These are phyloP conservation scores for Mycena epipterygia DNA, from an alignment of 768 basidiomycete genomes.

Conservation along the genomic window DNA sequence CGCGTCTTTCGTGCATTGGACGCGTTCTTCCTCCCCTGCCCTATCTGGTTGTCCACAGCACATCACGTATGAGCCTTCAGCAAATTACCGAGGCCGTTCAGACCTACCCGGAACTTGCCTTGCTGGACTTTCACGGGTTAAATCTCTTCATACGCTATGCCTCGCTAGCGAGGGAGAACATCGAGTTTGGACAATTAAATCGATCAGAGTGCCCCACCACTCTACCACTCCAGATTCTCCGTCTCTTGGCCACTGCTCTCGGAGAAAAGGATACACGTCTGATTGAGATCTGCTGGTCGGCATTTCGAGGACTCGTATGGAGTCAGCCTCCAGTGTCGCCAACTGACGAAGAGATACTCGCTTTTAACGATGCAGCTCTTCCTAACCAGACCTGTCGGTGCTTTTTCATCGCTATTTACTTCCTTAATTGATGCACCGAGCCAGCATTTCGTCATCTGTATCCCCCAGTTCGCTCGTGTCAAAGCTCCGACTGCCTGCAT, in stretches of 20 bases:
- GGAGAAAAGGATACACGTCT: slow-evolving; percentile 9
- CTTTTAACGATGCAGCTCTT: slow-evolving; percentile 3
- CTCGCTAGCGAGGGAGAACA: background rate
- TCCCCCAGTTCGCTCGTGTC: slow-evolving; percentile 7
- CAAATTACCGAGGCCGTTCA: background rate
- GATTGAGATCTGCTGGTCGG: slow-evolving; percentile 5
- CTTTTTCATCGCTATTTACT: background rate
- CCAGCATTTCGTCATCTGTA: slow-evolving; percentile 10
- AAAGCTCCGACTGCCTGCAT: background rate
- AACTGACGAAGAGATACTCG: slow-evolving; percentile 4
- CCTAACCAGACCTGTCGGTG: background rate
- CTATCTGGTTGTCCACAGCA: background rate
- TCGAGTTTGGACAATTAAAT: background rate
- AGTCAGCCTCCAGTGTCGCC: background rate
- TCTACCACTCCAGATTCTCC: background rate
- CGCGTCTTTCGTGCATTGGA: too few species aligned
- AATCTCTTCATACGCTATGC: slow-evolving; percentile 14
- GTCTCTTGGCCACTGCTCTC: slow-evolving; percentile 2
- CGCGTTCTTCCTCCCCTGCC: background rate
- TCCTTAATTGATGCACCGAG: background rate
- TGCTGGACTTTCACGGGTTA: slow-evolving; percentile 3
- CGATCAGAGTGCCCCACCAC: background rate
- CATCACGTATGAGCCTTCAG: slow-evolving; percentile 4
- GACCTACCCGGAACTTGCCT: background rate
- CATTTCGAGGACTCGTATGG: slow-evolving; percentile 4